Conservation (phyloP, 2,329 filamentous ascomycete genomes). For the Colletotrichum ledebouriae region DNA sequence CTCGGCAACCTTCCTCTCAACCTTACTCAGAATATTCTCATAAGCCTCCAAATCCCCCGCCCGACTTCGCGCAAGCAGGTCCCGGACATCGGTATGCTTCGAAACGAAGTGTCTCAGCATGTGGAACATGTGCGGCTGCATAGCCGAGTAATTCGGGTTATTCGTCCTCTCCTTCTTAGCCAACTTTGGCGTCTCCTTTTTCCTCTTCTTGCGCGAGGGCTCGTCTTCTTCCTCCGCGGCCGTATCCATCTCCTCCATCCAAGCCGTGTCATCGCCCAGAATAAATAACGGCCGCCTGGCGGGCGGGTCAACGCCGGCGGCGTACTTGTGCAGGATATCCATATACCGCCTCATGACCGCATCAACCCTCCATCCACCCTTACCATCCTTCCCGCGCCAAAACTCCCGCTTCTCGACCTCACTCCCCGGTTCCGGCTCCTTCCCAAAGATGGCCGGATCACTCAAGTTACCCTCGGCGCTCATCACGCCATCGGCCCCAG, state of each 20-base stretch:
- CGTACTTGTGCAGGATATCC: constrained; percentile 87
- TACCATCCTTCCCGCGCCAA: constrained; percentile 84
- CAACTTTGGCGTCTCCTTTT: constrained; percentile 51
- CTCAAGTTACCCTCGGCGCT: constrained; percentile 95
- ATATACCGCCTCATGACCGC: constrained; percentile 89
- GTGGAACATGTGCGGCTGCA: constrained; percentile 95
- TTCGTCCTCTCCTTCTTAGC: constrained; percentile 57
- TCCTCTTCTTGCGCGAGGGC: constrained; percentile 67
- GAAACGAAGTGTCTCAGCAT: constrained; percentile 86
- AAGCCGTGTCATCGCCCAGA: constrained; percentile 66
- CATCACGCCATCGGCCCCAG: constrained; percentile 94
- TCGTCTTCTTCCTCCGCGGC: constrained; percentile 55
- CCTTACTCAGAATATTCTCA: constrained; percentile 80
- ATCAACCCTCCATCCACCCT: constrained; percentile 89
- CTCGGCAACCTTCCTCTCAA: constrained; percentile 80
- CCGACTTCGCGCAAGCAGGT: constrained; percentile 79
- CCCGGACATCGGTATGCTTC: constrained; percentile 84
- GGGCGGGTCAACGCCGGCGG: constrained; percentile 76
- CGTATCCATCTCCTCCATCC: constrained; percentile 55
- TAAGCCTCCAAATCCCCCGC: constrained; percentile 81
- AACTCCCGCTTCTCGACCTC: constrained; percentile 80
- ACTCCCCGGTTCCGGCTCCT: constrained; percentile 69
- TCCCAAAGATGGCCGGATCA: constrained; percentile 88
- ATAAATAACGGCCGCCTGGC: constrained; percentile 80
- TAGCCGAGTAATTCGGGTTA: constrained; percentile 82